Conservation (phyloP, 2,329 filamentous ascomycete genomes). For the Pseudogymnoascus verrucosus region DNA sequence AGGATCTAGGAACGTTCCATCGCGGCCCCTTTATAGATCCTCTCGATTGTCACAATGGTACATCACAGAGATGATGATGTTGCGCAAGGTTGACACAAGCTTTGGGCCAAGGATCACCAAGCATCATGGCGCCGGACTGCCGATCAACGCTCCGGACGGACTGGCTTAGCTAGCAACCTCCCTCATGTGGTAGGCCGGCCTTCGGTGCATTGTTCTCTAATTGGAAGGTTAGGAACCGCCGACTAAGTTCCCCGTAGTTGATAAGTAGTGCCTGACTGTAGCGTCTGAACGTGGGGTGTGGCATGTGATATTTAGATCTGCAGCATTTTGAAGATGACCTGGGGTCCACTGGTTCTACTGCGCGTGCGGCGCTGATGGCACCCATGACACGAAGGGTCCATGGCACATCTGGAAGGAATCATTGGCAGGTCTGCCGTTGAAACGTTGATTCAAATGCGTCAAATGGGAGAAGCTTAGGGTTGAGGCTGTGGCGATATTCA, state of each 20-base stretch:
- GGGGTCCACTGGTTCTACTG: background rate
- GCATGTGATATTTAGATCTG: slow-evolving; percentile 5
- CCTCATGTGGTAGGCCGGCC: background rate
- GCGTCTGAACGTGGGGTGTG: background rate
- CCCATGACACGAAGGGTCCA: background rate
- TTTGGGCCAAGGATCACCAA: background rate
- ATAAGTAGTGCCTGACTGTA: background rate
- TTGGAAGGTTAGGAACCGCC: background rate
- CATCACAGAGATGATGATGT: background rate
- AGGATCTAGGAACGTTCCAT: background rate
- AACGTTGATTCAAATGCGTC: background rate
- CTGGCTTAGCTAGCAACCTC: slow-evolving; percentile 1
- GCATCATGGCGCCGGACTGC: background rate
- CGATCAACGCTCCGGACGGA: slow-evolving; percentile 2
- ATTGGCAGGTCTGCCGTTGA: background rate
- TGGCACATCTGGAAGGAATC: background rate
- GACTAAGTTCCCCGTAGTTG: background rate
- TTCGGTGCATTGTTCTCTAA: background rate
- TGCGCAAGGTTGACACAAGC: slow-evolving; percentile 1
- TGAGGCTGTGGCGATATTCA: background rate
- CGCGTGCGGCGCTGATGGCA: background rate
- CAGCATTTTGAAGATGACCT: background rate
- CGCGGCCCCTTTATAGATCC: background rate
- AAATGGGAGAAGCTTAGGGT: background rate
- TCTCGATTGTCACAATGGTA: background rate